A percentile compares a stretch with the other conserved stretches of the same genome.
phyloP scores from a whole-genome alignment of 2,329 filamentous ascomycete species.

The Sporothrix luriei region DNA sequence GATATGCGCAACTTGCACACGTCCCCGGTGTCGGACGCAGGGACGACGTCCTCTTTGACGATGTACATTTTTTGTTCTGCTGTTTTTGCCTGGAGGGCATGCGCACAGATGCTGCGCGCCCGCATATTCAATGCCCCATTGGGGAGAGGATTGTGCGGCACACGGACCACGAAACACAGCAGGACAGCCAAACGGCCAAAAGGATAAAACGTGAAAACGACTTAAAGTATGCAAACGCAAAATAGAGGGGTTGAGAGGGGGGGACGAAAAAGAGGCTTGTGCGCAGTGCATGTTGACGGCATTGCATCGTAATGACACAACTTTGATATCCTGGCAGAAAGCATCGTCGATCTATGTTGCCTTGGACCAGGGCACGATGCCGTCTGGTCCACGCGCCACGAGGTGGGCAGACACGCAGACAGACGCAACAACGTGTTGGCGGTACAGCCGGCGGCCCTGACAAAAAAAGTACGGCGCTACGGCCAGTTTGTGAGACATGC shows the following conservation, averaged over 20 bases:
- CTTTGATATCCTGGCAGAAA: not conserved
- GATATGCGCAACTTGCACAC: not conserved
- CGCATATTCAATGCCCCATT: constrained; percentile 5
- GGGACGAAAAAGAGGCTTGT: constrained; percentile 6
- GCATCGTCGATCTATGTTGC: constrained; percentile 11
- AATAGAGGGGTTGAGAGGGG: not conserved
- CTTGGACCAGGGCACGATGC: constrained; percentile 4
- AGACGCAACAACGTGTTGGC: too few species aligned
- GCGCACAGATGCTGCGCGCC: constrained; percentile 20
- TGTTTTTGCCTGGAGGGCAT: not conserved
- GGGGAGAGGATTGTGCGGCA: not conserved
- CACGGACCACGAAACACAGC: constrained; percentile 15
- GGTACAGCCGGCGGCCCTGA: too few species aligned
- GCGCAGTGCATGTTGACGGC: constrained; percentile 1
- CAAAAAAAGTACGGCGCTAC: not conserved
- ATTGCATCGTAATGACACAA: not conserved
- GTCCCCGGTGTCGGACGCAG: not conserved
- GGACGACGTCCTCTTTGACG: not conserved
- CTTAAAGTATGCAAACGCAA: constrained; percentile 11
- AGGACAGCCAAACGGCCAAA: not conserved
- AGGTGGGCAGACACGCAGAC: not conserved
- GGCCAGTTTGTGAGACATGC: constrained; percentile 16
- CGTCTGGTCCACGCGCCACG: constrained; percentile 25
- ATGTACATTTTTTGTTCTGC: not conserved
- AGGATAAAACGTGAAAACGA: constrained; percentile 8